Conservation (phyloP, 2,329 filamentous ascomycete genomes). For the Penicillium crustosum region DNA sequence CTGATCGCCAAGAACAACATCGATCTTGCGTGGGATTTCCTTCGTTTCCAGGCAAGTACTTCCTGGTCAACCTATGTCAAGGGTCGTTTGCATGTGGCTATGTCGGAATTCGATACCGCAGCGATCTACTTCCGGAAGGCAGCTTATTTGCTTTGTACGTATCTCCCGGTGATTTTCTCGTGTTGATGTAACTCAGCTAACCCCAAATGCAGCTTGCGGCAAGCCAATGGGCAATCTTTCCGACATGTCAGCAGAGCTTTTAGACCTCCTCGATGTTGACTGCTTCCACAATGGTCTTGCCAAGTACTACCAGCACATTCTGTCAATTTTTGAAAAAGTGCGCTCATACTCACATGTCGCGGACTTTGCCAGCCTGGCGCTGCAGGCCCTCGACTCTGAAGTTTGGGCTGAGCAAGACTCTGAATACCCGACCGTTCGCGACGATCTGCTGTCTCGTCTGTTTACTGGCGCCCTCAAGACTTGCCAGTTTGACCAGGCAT, state of each 20-base stretch:
- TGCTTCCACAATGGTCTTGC: conserved; percentile 70
- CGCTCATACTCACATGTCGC: conserved; percentile 77
- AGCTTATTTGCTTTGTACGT: conserved; percentile 77
- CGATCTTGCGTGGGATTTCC: conserved; percentile 63
- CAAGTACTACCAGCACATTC: conserved; percentile 83
- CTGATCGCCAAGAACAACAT: conserved; percentile 67
- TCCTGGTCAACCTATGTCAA: conserved; percentile 74
- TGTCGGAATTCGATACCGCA: conserved; percentile 72
- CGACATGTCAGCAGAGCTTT: conserved; percentile 58
- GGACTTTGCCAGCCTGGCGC: conserved; percentile 75
- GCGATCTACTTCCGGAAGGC: conserved; percentile 77
- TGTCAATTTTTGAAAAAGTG: conserved; percentile 75
- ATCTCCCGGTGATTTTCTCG: not conserved
- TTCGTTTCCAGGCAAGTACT: conserved; percentile 62
- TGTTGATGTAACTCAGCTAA: conserved; percentile 18
- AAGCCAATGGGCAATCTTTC: conserved; percentile 47
- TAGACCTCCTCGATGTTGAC: conserved; percentile 72
- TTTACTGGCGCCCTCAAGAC: conserved; percentile 80
- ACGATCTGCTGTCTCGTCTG: conserved; percentile 76
- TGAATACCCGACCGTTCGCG: conserved; percentile 50
- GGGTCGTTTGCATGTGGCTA: conserved; percentile 72
- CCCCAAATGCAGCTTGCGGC: conserved; percentile 39
- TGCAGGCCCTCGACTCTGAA: conserved; percentile 59
- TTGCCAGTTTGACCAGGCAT: conserved; percentile 78
- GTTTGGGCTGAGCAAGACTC: conserved; percentile 34